These are phyloP conservation scores for Coprinellus micaceus DNA, from an alignment of 768 basidiomycete species.

Conservation along the genomic window DNA sequence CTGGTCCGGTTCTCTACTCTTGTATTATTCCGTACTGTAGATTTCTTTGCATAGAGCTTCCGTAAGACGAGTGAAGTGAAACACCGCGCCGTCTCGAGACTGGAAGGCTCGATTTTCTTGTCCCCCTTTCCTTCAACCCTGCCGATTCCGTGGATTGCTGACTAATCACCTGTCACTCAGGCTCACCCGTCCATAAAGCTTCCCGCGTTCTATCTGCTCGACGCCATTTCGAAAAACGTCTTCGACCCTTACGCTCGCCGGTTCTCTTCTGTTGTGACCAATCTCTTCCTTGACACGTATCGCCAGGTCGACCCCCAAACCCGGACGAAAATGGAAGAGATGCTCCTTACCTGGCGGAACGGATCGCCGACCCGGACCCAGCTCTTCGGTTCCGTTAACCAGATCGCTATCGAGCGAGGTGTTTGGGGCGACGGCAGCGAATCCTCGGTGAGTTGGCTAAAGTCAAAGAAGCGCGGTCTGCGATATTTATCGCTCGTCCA, in stretches of 20 bases:
- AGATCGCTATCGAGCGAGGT: conserved; percentile 79
- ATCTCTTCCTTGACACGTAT: conserved; percentile 86
- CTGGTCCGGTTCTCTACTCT: conserved; percentile 1
- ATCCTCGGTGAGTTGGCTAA: conserved; percentile 12
- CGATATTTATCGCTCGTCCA: conserved; percentile 24
- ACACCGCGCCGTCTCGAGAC: conserved; percentile 4
- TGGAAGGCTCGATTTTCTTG: conserved; percentile 10
- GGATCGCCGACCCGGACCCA: conserved; percentile 78
- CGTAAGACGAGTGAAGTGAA: conserved; percentile 23
- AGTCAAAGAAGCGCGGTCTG: conserved; percentile 27
- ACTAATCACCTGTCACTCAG: conserved; percentile 64
- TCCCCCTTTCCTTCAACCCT: conserved; percentile 24
- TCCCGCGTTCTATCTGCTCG: conserved; percentile 91
- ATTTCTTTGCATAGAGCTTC: conserved; percentile 29
- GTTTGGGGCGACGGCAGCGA: conserved; percentile 66
- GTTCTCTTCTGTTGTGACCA: conserved; percentile 78
- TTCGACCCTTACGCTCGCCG: conserved; percentile 87
- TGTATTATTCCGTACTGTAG: conserved; percentile 8
- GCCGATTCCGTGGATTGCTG: conserved; percentile 56
- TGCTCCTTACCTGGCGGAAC: conserved; percentile 92
- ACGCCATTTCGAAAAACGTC: conserved; percentile 96
- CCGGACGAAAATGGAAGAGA: conserved; percentile 95
- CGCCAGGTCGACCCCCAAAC: conserved; percentile 79
- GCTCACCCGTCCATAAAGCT: conserved; percentile 88
- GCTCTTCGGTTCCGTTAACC: conserved; percentile 78